These are phyloP conservation scores for Zelopaecilomyces penicillatus DNA, from an alignment of 2,329 filamentous ascomycete species.

Conservation along the genomic window DNA sequence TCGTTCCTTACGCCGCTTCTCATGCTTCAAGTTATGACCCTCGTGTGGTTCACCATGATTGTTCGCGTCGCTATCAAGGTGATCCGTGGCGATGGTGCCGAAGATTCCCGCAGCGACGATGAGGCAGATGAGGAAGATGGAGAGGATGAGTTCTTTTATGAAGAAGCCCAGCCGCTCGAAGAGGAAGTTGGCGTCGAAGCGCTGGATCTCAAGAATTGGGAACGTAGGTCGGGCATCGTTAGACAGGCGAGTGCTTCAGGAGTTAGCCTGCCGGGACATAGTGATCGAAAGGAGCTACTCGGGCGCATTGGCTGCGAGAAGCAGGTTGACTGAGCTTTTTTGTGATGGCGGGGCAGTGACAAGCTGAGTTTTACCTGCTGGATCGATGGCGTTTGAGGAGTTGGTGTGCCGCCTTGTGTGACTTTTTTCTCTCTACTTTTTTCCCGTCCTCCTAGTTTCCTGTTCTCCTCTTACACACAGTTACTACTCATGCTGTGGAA, in stretches of 20 bases:
- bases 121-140: slow-evolving; percentile 63
- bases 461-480: no score
- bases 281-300: slow-evolving; percentile 71
- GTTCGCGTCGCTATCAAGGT: slow-evolving; percentile 74
- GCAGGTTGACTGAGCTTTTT: slow-evolving; percentile 41
- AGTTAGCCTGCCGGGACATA: slow-evolving; percentile 61
- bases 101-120: slow-evolving; percentile 82
- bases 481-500: no score
- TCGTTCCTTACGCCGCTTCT: slow-evolving; percentile 70
- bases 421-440: neutral
- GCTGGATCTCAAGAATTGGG: slow-evolving; percentile 58
- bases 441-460: neutral
- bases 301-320: slow-evolving; percentile 79
- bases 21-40: slow-evolving; percentile 67
- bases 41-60: slow-evolving; percentile 89
- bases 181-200: slow-evolving; percentile 69
- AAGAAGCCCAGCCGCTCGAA: slow-evolving; percentile 52
- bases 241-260: slow-evolving; percentile 45
- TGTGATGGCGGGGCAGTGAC: neutral
- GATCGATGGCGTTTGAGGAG: slow-evolving; percentile 9
- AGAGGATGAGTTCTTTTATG: slow-evolving; percentile 45
- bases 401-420: neutral
- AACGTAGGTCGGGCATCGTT: slow-evolving; percentile 47
- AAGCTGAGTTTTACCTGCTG: neutral
- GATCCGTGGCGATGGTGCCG: slow-evolving; percentile 64